Conservation (phyloP, 176 grass and related monocot genomes). For the Guadua angustifolia region DNA sequence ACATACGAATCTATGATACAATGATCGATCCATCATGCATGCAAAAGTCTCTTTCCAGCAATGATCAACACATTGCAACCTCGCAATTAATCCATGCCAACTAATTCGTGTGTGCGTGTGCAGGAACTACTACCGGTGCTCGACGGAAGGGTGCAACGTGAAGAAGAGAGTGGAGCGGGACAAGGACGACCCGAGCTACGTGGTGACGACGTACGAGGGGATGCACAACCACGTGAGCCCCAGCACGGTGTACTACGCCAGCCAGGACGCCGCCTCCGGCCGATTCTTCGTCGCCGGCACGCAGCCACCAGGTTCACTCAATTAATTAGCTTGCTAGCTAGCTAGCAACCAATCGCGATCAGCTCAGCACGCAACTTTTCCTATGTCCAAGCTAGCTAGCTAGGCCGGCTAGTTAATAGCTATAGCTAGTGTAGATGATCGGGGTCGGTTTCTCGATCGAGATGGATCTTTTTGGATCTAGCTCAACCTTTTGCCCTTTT, state of each 20-base stretch:
- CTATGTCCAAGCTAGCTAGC: background rate
- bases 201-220: slow-evolving; percentile 96
- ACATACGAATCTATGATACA: background rate
- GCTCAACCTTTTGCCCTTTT: background rate
- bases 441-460: slow-evolving; percentile 31
- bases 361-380: background rate
- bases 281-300: slow-evolving; percentile 85
- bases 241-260: slow-evolving; percentile 84
- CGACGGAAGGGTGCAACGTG: slow-evolving; percentile 88
- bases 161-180: slow-evolving; percentile 98
- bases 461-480: slow-evolving; percentile 19
- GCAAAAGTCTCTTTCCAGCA: background rate
- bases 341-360: background rate
- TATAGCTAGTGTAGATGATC: slow-evolving; percentile 23
- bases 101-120: background rate
- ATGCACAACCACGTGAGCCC: slow-evolving; percentile 89
- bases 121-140: slow-evolving; percentile 98
- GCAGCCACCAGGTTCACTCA: slow-evolving; percentile 53
- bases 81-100: background rate
- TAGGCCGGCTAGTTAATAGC: background rate
- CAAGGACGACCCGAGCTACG: slow-evolving; percentile 78
- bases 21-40: background rate
- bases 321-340: background rate
- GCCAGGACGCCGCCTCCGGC: slow-evolving; percentile 79
- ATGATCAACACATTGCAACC: background rate